Evolutionary conservation across 495 filamentous ascomycete species (phyloP).

Genomic region (Pyrenula massariospora): DNA sequence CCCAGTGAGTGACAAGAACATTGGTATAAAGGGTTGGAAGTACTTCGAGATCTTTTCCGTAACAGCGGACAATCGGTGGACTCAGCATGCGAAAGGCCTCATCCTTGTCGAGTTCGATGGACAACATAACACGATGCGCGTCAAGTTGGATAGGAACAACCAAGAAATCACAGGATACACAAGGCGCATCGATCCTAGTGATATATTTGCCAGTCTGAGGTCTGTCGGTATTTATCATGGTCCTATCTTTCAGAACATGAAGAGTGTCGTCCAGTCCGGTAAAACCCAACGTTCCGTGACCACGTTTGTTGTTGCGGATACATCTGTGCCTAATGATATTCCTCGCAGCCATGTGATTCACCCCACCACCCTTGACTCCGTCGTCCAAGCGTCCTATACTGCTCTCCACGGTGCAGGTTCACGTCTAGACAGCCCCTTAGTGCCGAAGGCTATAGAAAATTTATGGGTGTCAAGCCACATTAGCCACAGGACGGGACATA

Average conservation of each 20-base stretch:
- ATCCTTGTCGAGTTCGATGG: background rate
- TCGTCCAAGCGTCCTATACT: background rate
- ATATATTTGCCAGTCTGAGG: constrained; percentile 10
- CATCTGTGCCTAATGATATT: background rate
- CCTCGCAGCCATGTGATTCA: constrained; percentile 8
- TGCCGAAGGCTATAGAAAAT: background rate
- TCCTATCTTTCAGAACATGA: constrained; percentile 14
- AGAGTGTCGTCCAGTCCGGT: background rate
- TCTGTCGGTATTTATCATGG: constrained; percentile 13
- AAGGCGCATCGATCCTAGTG: constrained; percentile 3
- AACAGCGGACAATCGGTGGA: constrained; percentile 18
- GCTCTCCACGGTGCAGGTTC: background rate
- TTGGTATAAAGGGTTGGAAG: constrained; percentile 4
- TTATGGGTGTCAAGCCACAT: background rate
- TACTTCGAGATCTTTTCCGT: constrained; percentile 20
- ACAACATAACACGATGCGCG: background rate
- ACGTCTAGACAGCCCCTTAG: background rate
- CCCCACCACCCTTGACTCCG: constrained; percentile 2
- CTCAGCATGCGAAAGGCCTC: background rate
- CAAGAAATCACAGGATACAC: background rate
- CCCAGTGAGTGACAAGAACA: constrained; percentile 11
- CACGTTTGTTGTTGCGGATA: background rate
- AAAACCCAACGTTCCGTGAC: background rate
- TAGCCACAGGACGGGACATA: background rate
- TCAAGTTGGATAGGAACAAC: background rate